A percentile compares a stretch with the other conserved stretches of the same genome.
phyloP scores from a whole-genome alignment of 305 asterid species.

The Fraxinus dipetala region DNA sequence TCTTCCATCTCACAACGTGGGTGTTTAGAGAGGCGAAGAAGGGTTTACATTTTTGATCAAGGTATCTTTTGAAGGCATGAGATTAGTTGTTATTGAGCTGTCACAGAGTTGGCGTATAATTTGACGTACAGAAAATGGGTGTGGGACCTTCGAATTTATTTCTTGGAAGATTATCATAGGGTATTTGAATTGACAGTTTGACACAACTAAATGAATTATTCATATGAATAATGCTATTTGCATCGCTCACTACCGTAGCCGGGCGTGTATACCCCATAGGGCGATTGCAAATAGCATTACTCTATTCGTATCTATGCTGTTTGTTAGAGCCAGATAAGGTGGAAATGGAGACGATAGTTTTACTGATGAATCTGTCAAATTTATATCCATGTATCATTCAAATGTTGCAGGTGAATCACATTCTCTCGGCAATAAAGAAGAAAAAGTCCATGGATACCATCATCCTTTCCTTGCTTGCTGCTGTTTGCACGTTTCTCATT shows the following conservation, averaged over 20 bases:
- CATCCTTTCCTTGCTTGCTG: slow-evolving; percentile 85
- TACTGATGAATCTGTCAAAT: not conserved
- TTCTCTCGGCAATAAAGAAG: slow-evolving; percentile 84
- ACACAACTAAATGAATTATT: not conserved
- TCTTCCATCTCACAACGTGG: not conserved
- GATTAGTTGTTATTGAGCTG: not conserved
- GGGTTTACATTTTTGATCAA: not conserved
- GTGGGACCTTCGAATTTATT: not conserved
- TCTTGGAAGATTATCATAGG: not conserved
- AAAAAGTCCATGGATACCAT: slow-evolving; percentile 91
- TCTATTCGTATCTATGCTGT: not conserved
- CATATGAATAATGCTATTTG: not conserved
- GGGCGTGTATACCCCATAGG: not conserved
- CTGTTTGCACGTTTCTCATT: slow-evolving; percentile 79
- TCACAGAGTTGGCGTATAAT: not conserved
- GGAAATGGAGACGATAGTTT: slow-evolving; percentile 4
- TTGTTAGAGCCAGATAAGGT: not conserved
- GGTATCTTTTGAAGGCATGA: not conserved
- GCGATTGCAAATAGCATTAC: not conserved
- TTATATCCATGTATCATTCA: not conserved
- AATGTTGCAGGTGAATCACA: slow-evolving; percentile 68
- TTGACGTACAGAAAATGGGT: not conserved
- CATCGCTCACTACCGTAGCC: not conserved
- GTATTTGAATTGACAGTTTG: not conserved
- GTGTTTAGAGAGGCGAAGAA: not conserved